A percentile compares a stretch with the other conserved stretches of the same genome.
Conservation (phyloP, 768 basidiomycete species). For the Sutorius australiensis region DNA sequence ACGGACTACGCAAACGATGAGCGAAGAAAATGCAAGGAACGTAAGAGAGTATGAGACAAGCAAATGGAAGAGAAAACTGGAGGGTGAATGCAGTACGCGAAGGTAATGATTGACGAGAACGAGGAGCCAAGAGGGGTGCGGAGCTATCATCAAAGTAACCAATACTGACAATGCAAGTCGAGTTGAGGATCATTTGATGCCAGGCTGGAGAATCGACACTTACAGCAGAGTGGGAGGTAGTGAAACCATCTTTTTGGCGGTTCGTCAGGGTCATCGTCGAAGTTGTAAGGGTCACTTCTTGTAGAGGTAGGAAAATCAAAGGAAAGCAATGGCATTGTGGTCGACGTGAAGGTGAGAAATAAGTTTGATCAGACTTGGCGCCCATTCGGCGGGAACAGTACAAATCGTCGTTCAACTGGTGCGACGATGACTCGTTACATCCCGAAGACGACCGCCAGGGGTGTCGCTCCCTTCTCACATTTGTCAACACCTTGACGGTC, state of each 20-base stretch:
- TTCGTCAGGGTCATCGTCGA: slow-evolving; percentile 34
- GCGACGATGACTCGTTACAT: background rate
- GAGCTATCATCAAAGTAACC: slow-evolving; percentile 57
- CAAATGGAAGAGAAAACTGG: slow-evolving; percentile 51
- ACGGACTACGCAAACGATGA: slow-evolving; percentile 66
- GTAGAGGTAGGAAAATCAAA: slow-evolving; percentile 22
- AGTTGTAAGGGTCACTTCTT: slow-evolving; percentile 4
- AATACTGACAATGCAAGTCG: slow-evolving; percentile 33
- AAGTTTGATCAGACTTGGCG: background rate
- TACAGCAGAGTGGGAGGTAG: slow-evolving; percentile 56
- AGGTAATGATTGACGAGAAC: slow-evolving; percentile 68
- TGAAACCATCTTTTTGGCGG: slow-evolving; percentile 51
- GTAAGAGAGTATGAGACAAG: slow-evolving; percentile 59
- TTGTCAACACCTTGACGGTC: background rate
- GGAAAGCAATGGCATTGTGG: slow-evolving; percentile 28
- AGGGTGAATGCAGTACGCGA: slow-evolving; percentile 44
- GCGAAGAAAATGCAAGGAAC: slow-evolving; percentile 66
- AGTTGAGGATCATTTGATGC: background rate
- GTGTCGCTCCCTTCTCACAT: background rate
- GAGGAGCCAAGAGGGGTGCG: slow-evolving; percentile 70
- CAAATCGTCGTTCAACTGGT: background rate
- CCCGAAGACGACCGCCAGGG: no score
- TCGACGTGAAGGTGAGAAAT: slow-evolving; percentile 1
- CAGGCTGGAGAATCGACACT: slow-evolving; percentile 15
- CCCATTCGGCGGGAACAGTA: background rate